Base-by-base conservation (phyloP, 2,329 filamentous ascomycete species). In the Trichoderma hamatum region DNA sequence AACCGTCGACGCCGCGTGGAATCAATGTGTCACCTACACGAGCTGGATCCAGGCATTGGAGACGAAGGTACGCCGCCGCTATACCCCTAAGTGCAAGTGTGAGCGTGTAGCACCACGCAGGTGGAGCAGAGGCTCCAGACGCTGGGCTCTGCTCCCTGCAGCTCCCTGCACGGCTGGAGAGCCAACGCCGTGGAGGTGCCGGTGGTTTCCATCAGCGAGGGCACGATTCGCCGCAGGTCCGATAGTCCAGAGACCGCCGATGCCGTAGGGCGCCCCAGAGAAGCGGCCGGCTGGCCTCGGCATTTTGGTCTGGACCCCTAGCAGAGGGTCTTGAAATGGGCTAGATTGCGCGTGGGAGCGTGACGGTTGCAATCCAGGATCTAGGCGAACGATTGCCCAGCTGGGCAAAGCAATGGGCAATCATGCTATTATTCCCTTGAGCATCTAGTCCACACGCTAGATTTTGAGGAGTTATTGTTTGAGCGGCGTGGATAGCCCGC, bases 21-120 rank as follows among this genome's bases (percentile, higher is more conserved):
- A 68, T 39, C 65, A 43, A 55, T 68, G 65, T 68, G 65, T 68
- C 65, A 61, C 60, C 19, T 39, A 60, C 32, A n/a, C 46, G 65
- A 52, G 46, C 65, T 39, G 51, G 46, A 60, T 49, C 52, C 43
- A 56, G 59, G 60, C 55, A 36, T 64, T 62, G 32, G 67, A 58
- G 59, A 54, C 58, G 21, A 61, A 49, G 46, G 62, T 59, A 56
- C 68, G 68, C 68, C 68, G 68, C 68, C 68, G 78, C 84, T 86
- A 85, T 82, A 82, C 84, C 84, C 83, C 82, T 86, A 86, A 86
- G 84, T 84, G 84, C 84, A 86, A 83, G 83, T 86, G 77, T 67
- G 55, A 70, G 56, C 78, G 81, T 78, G 79, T 82, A 54, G 82
- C 70, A 68, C 34, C 34, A 19, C 30, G 19, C 16, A 5, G 63